phyloP scores from a whole-genome alignment of 257 asterid species.

The Solanum stenotomum region DNA sequence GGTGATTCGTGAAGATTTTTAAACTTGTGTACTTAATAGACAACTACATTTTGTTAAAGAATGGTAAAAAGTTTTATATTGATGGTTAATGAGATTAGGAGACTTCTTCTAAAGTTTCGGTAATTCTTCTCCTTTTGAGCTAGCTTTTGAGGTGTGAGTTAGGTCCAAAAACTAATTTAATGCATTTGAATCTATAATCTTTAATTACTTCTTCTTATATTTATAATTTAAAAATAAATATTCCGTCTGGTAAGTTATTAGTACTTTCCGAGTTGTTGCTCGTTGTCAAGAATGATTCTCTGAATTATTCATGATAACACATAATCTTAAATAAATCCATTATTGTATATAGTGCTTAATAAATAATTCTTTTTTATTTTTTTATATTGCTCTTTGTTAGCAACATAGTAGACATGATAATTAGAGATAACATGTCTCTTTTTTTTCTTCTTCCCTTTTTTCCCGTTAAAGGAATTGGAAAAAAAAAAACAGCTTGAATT shows the following conservation, averaged over 20 bases:
- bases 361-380: neutral
- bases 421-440: neutral
- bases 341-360: neutral
- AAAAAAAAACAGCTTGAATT: neutral
- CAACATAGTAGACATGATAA: neutral
- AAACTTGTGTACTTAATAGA: too few relatives aligned
- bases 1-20: neutral
- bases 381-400: neutral
- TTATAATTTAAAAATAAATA: neutral
- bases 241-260: neutral
- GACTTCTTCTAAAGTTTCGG: too few relatives aligned
- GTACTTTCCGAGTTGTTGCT: neutral
- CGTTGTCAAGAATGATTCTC: neutral
- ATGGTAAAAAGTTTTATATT: too few relatives aligned
- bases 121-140: too few relatives aligned
- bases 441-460: neutral
- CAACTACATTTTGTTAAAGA: too few relatives aligned
- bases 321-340: neutral
- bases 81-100: too few relatives aligned
- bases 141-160: too few relatives aligned
- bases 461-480: neutral
- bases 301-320: neutral
- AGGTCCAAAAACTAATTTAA: too few relatives aligned
- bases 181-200: too few relatives aligned
- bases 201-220: too few relatives aligned